Conservation (phyloP, 129 eudicot genomes). For the Erigeron canadensis region DNA sequence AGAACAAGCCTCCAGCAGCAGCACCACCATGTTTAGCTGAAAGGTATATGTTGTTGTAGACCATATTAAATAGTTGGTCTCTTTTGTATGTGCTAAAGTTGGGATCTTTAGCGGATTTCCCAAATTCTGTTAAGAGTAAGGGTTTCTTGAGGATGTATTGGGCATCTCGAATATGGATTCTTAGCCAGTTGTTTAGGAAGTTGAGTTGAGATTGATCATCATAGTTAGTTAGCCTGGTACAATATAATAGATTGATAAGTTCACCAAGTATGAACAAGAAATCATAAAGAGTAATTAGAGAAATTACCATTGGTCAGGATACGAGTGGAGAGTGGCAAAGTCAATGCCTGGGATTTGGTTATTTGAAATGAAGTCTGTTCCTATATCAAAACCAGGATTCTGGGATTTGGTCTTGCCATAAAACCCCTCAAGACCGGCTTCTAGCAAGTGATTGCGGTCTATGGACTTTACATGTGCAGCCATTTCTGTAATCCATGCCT, state of each 20-base stretch:
- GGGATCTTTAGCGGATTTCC: conserved; percentile 68
- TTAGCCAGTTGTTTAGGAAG: conserved; percentile 69
- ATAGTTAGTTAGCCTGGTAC: conserved; percentile 59
- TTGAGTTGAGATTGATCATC: conserved; percentile 56
- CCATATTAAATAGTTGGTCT: conserved; percentile 58
- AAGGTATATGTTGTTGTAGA: conserved; percentile 58
- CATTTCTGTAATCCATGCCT: conserved; percentile 92
- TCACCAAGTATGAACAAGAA: background rate
- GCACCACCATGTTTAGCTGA: conserved; percentile 89
- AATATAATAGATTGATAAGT: conserved; percentile 7
- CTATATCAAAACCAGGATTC: conserved; percentile 68
- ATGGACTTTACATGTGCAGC: conserved; percentile 86
- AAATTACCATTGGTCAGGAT: conserved; percentile 94
- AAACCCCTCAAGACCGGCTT: conserved; percentile 93
- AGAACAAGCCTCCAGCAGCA: conserved; percentile 81
- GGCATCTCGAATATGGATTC: conserved; percentile 71
- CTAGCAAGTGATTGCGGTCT: conserved; percentile 82
- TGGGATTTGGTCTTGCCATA: conserved; percentile 58
- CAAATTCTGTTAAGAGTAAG: conserved; percentile 72
- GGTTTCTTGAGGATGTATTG: conserved; percentile 64
- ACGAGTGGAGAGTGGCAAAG: conserved; percentile 86
- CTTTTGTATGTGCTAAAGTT: conserved; percentile 56
- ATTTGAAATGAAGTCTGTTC: conserved; percentile 86
- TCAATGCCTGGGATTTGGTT: conserved; percentile 69
- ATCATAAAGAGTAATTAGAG: conserved; percentile 5